Evolutionary conservation across 75 land plant species (phyloP), one percentile per base, ranked within the genome.

Genomic region (Selaginella moellendorffii): DNA sequence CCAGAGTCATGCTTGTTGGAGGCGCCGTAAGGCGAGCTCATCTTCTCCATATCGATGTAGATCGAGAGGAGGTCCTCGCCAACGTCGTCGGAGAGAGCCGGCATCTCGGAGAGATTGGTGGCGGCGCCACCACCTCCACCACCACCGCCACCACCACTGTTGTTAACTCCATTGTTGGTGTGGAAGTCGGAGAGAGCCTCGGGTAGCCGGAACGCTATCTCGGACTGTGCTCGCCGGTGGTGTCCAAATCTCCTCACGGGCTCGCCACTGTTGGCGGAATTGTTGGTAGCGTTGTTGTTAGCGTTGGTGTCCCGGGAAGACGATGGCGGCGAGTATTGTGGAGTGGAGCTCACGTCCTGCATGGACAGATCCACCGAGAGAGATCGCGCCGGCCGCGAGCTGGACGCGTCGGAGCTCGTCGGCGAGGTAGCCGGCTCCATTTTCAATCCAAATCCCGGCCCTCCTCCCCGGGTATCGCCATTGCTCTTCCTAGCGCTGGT

Each of bases 211-310:
- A 56, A 56, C n/a, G 59, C 59, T 9, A 56, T 56, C 24, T 56
- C 59, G n/a, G 59, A 56, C 19, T 56, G 59, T 56, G 59, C 59
- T 56, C 59, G 5, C 5, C 59, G 59, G 24, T 56, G 59, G 51
- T 10, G 10, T 56, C 59, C 23, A 56, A 21, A 8, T 2, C 59
- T 5, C 59, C 24, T 36, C 14, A 36, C 14, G 5, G 46, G 46
- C 14, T 36, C 46, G 14, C 46, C 46, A 36, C 46, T 36, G 5
- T 5, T 10, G n/a, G n/a, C n/a, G n/a, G 18, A 46, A 10, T 18
- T 18, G 10, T 10, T 5, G 46, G 14, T 36, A 36, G 5, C 14
- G 51, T 46, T 46, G 46, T 36, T 36, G 10, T 5, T 36, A 5
- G 5, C 14, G 14, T 5, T 36, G 46, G 5, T 36, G 46, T 36